These are phyloP conservation scores for Paxillus involutus DNA, from an alignment of 768 basidiomycete genomes.

Conservation along the genomic window DNA sequence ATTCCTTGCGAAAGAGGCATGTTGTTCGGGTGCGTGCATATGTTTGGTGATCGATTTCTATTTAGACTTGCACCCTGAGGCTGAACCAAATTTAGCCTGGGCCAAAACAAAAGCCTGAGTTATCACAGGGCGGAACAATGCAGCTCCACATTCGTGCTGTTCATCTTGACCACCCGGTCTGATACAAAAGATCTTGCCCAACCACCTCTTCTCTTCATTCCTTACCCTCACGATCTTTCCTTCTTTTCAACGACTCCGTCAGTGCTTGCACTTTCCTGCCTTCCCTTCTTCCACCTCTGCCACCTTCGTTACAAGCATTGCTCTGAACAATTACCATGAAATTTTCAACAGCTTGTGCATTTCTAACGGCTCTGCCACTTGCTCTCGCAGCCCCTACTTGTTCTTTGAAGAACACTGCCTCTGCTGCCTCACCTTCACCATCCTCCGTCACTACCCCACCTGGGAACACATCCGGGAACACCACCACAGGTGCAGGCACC, in stretches of 20 bases:
- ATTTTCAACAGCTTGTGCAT: constrained; percentile 18
- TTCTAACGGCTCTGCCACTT: constrained; percentile 23
- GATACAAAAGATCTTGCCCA: constrained; percentile 11
- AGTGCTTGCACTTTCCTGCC: constrained; percentile 5
- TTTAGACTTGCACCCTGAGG: neutral
- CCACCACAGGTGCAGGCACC: constrained; percentile 22
- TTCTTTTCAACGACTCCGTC: neutral
- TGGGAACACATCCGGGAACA: constrained; percentile 6
- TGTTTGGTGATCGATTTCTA: neutral
- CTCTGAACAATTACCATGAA: constrained; percentile 6
- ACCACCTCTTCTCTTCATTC: neutral
- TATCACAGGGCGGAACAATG: neutral
- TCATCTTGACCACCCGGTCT: neutral
- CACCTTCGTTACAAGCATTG: constrained; percentile 2
- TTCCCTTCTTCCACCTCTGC: constrained; percentile 1
- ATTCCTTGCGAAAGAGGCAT: too few relatives aligned
- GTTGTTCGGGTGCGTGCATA: neutral
- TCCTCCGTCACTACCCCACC: neutral
- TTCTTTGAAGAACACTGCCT: constrained; percentile 7
- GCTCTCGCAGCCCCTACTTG: constrained; percentile 31
- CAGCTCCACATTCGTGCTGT: neutral
- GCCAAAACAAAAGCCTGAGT: neutral
- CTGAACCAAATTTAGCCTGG: neutral
- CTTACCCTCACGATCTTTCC: constrained; percentile 17
- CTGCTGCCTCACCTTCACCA: constrained; percentile 3